phyloP scores from a whole-genome alignment of 208 protist species.

The Leishmania martiniquensis region DNA sequence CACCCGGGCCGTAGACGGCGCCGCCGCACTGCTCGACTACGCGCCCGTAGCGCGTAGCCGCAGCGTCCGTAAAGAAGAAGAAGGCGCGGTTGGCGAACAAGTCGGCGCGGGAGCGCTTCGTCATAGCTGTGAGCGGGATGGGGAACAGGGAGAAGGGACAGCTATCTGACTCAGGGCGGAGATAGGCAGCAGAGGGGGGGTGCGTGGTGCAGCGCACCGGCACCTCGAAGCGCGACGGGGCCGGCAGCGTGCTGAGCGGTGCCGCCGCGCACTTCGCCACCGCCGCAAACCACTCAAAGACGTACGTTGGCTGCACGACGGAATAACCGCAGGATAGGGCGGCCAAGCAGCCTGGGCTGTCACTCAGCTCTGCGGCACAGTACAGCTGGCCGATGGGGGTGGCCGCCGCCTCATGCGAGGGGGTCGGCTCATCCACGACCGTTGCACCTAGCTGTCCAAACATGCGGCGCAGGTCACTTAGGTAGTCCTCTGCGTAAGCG shows the following conservation, averaged over 20 bases:
- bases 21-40: constrained; percentile 43
- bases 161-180: constrained; percentile 70
- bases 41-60: constrained; percentile 45
- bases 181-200: constrained; percentile 46
- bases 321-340: constrained; percentile 77
- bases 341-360: constrained; percentile 56
- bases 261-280: constrained; percentile 55
- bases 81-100: constrained; percentile 55
- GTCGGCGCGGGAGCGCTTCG: constrained; percentile 39
- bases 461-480: constrained; percentile 57
- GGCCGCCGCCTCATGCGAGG: constrained; percentile 26
- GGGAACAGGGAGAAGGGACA: constrained; percentile 80
- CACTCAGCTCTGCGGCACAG: constrained; percentile 56
- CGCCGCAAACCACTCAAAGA: constrained; percentile 81
- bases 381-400: constrained; percentile 66
- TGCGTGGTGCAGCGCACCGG: constrained; percentile 47
- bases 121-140: constrained; percentile 56
- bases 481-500: constrained; percentile 43
- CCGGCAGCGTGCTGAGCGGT: constrained; percentile 68
- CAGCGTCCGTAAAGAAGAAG: constrained; percentile 55
- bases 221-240: constrained; percentile 63
- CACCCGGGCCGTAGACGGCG: constrained; percentile 29
- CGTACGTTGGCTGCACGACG: constrained; percentile 69
- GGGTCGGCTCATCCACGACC: constrained; percentile 39
- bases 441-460: constrained; percentile 74